These are phyloP conservation scores for Cystobasidium ongulense DNA, from an alignment of 768 basidiomycete genomes.

Conservation along the genomic window DNA sequence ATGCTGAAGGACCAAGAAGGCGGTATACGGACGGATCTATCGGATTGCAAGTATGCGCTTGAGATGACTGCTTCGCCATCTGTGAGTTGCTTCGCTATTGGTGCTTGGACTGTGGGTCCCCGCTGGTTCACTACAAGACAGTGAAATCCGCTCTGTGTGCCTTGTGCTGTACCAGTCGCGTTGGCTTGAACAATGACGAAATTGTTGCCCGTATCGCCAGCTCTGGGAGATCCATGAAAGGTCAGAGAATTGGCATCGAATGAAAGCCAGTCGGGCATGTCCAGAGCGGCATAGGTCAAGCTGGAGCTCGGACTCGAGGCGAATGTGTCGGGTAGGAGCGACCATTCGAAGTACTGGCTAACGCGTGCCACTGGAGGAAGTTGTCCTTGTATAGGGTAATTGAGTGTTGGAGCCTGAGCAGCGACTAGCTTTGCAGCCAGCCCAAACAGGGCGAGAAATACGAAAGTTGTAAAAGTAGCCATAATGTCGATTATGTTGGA, in stretches of 20 bases:
- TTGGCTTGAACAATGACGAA: slow-evolving; percentile 58
- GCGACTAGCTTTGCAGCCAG: not conserved
- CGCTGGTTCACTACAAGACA: slow-evolving; percentile 54
- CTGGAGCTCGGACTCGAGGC: slow-evolving; percentile 42
- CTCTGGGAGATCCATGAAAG: slow-evolving; percentile 62
- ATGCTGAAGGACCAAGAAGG: slow-evolving; percentile 82
- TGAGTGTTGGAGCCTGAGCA: slow-evolving; percentile 10
- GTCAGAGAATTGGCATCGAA: slow-evolving; percentile 59
- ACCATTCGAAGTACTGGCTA: slow-evolving; percentile 60
- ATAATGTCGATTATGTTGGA: not conserved
- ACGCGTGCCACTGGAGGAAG: slow-evolving; percentile 69
- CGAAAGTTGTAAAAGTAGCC: not conserved
- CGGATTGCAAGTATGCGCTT: slow-evolving; percentile 38
- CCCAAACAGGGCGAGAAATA: not conserved
- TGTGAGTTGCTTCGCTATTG: slow-evolving; percentile 46
- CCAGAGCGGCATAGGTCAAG: slow-evolving; percentile 53
- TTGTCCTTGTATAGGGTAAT: slow-evolving; percentile 61
- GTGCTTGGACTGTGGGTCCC: slow-evolving; percentile 50
- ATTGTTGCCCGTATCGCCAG: slow-evolving; percentile 57
- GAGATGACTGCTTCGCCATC: slow-evolving; percentile 33
- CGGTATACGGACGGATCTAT: slow-evolving; percentile 59
- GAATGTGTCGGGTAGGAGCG: slow-evolving; percentile 62
- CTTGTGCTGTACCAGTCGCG: slow-evolving; percentile 48
- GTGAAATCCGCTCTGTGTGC: slow-evolving; percentile 49
- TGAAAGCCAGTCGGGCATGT: slow-evolving; percentile 65